Base-by-base conservation (phyloP, 176 grass and related monocot species). In the Oryza rufipogon region DNA sequence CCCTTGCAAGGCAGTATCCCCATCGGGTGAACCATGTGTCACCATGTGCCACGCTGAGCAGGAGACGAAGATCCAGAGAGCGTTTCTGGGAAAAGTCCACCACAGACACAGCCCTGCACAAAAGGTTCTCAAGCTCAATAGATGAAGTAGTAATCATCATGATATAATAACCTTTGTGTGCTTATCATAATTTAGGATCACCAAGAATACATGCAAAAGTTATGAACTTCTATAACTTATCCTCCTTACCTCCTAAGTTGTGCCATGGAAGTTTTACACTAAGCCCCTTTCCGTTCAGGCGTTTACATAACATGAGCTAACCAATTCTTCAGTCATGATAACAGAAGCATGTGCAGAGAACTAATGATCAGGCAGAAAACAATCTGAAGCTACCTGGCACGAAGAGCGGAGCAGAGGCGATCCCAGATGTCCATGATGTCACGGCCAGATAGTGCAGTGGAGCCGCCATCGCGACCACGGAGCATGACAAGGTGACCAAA, bases 381-480 rank as follows among this genome's bases (percentile, higher is more conserved):
- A 23, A 30, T n/a, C 11, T 80, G 23, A 6, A 79, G 78, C 41
- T 85, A 98, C 89, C 91, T 88, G n/a, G 81, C 76, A 48, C 91
- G 89, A 48, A 98, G 88, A 56, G 89, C 91, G n/a, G 80, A 39
- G 73, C 96, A 98, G 86, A 98, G 87, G n/a, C 79, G 91, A 81
- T 98, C 96, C 85, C 89, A 98, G 60, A 98, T 84, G 82, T 98
- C 93, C 96, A 98, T 95, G 47, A 95, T 82, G 69, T 90, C 85
- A 78, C 64, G 28, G 61, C 93, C 89, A 64, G 91, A 77, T 47
- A 97, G 85, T 75, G 80, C 78, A 19, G 76, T 81, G 28, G 91
- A 91, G 80, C 89, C 89, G 65, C 72, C 87, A 0, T 88, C 58
- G n/a, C 42, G 89, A 66, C 92, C 91, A 23, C 71, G 85, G 42